phyloP scores from a whole-genome alignment of 192 early-diverging fungal genomes.

The Gigaspora rosea region DNA sequence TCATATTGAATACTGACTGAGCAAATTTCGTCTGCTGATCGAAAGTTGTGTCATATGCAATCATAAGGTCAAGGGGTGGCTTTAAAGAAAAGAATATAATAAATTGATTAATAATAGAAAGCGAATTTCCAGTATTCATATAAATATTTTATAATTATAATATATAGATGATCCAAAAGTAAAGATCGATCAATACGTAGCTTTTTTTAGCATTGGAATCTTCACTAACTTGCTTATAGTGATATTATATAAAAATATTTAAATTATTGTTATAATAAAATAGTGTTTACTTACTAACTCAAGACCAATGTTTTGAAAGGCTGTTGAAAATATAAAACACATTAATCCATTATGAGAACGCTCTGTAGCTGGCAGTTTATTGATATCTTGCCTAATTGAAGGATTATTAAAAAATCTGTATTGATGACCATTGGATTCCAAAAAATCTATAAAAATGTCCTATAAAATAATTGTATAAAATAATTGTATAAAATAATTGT shows the following conservation, averaged over 20 bases:
- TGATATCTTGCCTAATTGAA: no score
- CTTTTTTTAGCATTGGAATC: no score
- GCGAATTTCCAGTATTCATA: background rate
- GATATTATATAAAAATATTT: no score
- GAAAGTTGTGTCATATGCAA: slow-evolving; percentile 13
- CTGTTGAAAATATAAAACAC: no score
- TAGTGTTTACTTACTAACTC: no score
- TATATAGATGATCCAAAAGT: no score
- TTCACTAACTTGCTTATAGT: no score
- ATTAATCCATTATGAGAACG: no score
- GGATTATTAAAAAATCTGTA: background rate
- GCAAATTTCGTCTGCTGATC: background rate
- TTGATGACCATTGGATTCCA: background rate
- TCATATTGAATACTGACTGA: background rate
- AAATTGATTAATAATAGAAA: background rate
- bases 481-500: background rate
- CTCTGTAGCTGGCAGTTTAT: no score
- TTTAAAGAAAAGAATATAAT: background rate
- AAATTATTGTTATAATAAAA: no score
- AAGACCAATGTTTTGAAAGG: no score
- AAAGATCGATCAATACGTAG: no score
- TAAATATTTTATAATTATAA: background rate
- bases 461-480: background rate
- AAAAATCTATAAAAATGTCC: background rate
- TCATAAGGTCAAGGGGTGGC: slow-evolving; percentile 3